Evolutionary conservation across 73 alveolate species (phyloP), one percentile per base, ranked within the genome.

Genomic region (Blepharisma stoltei): DNA sequence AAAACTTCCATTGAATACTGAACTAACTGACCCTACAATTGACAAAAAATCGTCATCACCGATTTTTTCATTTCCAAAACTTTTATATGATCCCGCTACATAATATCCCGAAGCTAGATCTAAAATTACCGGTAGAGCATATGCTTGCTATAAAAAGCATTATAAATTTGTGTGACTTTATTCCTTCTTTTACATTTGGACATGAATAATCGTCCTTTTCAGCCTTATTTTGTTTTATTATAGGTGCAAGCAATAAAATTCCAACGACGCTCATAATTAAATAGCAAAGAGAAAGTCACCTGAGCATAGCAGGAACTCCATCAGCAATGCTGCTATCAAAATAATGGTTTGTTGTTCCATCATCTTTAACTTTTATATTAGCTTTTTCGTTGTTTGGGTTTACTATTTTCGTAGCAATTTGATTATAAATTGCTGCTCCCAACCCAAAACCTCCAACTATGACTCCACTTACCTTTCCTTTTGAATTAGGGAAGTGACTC

Each of bases 1-100:
- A 6, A 86, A 77, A 8, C 68, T 14, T 11, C 94, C 94, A 83
- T 86, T 86, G 46, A 78, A 41, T 4, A 76, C 68, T 4, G 88
- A 49, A 6, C 90, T 88, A 6, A 86, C 67, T n/a, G 94, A 81
- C 25, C 94, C 94, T 27, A 86, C 92, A 9, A 87, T 50, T 14
- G 95, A 79, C 14, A 88, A 54, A 18, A 77, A 67, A 14, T 68
- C 38, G 60, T 88, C 95, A 54, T 88, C 83, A 50, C 20, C 14
- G 7, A 77, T 52, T 14, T 52, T 20, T 20, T 70, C 46, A 6
- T 41, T 70, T 21, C 92, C 92, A 47, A 84, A 55, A 9, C 78
- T 69, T 54, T 88, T 88, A 76, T 67, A 88, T 3, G 83, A 88
- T 41, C 47, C 32, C 55, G 83, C 78, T 60, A 88, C 67, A 73